Evolutionary conservation across 441 rosid genomes (phyloP), one percentile per base, ranked within the genome.

Genomic region (Populus hybrid): DNA sequence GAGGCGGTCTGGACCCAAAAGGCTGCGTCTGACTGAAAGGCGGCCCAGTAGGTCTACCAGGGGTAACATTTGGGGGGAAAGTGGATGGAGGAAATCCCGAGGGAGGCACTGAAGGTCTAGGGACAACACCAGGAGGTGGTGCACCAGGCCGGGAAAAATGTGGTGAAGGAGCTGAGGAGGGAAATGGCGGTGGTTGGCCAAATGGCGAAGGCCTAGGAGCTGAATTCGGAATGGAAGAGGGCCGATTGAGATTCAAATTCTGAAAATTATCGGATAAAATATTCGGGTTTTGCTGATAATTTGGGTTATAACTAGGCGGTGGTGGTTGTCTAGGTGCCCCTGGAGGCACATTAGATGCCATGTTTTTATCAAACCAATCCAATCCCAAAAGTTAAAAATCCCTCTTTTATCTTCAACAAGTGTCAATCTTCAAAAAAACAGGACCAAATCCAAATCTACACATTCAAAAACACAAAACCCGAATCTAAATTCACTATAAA

Each of bases 321-420:
- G 88, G 79, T 63, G 79, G 81, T 83, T 81, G 86, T 84, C 98
- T 88, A 70, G 91, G 88, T 80, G 94, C 92, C 93, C 97, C 99
- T 74, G 92, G 97, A 88, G 97, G 97, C 90, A 89, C 87, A 77
- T 88, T 90, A 88, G 93, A 87, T 76, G 86, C 91, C 98, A 94
- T 94, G 75, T 70, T 80, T 40, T 71, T 59, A 78, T 71, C 66
- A 78, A 80, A 74, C 78, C 33, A 66, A 80, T 79, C 71, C 82
- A 45, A 68, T 14, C 53, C 33, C 24, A 72, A 53, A 72, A 66
- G 9, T 45, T 35, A 28, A 40, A 74, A 72, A 24, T 36, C 33
- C 36, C n/a, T 68, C 59, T 23, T 24, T 7, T 29, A 64, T 38
- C 77, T 64, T 8, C 26, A 75, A 50, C 20, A 70, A 50, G 16